These are phyloP conservation scores for Farysia itapuensis DNA, from an alignment of 1,284 basidiomycete genomes.

Conservation along the genomic window DNA sequence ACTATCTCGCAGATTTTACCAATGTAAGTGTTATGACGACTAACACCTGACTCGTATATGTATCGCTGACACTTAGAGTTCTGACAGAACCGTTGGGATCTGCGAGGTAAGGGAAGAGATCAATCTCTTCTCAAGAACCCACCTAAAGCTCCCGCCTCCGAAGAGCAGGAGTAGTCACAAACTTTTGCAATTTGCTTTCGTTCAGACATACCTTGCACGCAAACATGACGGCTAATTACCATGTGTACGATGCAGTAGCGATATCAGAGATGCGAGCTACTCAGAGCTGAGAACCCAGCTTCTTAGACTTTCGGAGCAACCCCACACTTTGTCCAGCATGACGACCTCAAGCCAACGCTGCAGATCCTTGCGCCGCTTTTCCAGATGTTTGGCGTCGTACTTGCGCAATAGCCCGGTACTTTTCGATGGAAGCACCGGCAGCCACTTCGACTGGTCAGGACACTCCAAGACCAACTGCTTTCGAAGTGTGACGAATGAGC, in stretches of 20 bases:
- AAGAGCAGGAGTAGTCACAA: too few species aligned
- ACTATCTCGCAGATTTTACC: slow-evolving; percentile 35
- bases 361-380: slow-evolving; percentile 42
- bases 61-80: background rate
- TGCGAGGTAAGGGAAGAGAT: slow-evolving; percentile 43
- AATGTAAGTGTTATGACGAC: slow-evolving; percentile 49
- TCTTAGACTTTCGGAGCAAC: slow-evolving; percentile 16
- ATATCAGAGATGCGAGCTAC: too few species aligned
- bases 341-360: slow-evolving; percentile 49
- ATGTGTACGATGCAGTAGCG: too few species aligned
- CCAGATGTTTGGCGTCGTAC: slow-evolving; percentile 46
- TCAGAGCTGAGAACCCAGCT: slow-evolving; percentile 44
- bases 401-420: slow-evolving; percentile 43
- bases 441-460: slow-evolving; percentile 18
- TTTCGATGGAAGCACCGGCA: slow-evolving; percentile 41
- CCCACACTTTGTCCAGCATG: slow-evolving; percentile 45
- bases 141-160: slow-evolving; percentile 21
- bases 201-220: too few species aligned
- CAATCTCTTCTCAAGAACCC: slow-evolving; percentile 38
- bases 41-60: too few species aligned
- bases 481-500: slow-evolving; percentile 34
- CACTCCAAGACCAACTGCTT: slow-evolving; percentile 12
- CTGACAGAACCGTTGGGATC: slow-evolving; percentile 43
- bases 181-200: too few species aligned
- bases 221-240: too few species aligned